Conservation (phyloP, 2,329 filamentous ascomycete genomes). For the Trichoderma aggressivum region DNA sequence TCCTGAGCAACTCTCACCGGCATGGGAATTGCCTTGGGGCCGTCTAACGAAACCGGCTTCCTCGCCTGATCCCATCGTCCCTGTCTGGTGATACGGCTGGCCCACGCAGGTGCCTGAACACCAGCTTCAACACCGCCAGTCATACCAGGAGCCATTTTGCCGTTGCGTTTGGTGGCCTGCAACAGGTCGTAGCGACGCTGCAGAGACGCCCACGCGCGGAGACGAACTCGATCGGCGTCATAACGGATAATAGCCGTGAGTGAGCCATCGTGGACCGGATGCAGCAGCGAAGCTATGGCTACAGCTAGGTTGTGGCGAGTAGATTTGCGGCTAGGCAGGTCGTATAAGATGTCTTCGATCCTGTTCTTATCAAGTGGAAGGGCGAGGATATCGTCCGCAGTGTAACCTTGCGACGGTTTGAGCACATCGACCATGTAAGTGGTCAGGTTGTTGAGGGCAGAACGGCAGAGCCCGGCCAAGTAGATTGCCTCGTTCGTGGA, state of each 20-base stretch:
- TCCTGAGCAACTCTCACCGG: constrained; percentile 32
- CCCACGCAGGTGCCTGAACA: constrained; percentile 33
- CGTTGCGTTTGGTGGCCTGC: constrained; percentile 32
- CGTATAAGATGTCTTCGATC: constrained; percentile 31
- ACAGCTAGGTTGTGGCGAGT: constrained; percentile 30
- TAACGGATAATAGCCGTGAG: constrained; percentile 38
- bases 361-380: constrained; percentile 32
- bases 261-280: constrained; percentile 34
- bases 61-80: constrained; percentile 34
- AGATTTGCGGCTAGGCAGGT: constrained; percentile 36
- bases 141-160: constrained; percentile 28
- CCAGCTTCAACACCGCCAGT: constrained; percentile 32
- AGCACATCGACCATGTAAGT: constrained; percentile 30
- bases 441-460: constrained; percentile 30
- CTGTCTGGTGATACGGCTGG: constrained; percentile 33
- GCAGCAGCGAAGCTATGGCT: constrained; percentile 32
- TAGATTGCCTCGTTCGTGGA: constrained; percentile 26
- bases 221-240: constrained; percentile 35
- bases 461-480: constrained; percentile 30
- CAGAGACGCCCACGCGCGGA: constrained; percentile 36
- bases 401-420: constrained; percentile 30
- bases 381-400: constrained; percentile 35
- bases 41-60: constrained; percentile 31
- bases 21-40: constrained; percentile 34
- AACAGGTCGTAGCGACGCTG: constrained; percentile 37